These are phyloP conservation scores for Trichophyton rubrum DNA, from an alignment of 2,329 filamentous ascomycete species.

Conservation along the genomic window DNA sequence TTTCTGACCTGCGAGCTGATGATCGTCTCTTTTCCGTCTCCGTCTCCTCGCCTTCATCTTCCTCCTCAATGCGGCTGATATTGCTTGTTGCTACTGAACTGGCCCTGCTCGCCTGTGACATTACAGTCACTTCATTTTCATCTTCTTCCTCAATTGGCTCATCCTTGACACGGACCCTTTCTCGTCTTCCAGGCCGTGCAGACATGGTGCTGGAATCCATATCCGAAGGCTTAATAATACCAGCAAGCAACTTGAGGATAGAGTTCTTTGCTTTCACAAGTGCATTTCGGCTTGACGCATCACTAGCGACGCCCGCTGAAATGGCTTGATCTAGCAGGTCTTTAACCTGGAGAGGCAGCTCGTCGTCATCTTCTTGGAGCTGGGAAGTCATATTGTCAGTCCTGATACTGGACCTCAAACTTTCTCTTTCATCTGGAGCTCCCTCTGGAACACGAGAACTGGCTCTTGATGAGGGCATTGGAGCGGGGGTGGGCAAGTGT, in stretches of 20 bases:
- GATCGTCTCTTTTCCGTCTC: conserved; percentile 6
- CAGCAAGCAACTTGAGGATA: conserved; percentile 30
- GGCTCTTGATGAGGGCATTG: conserved; percentile 45
- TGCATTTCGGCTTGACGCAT: conserved; percentile 34
- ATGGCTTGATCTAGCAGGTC: conserved; percentile 48
- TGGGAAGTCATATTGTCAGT: conserved; percentile 26
- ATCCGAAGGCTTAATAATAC: not conserved
- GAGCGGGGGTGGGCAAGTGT: conserved; percentile 57
- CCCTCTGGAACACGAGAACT: conserved; percentile 38
- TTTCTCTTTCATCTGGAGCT: conserved; percentile 46
- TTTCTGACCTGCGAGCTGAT: conserved; percentile 5
- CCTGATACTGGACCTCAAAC: conserved; percentile 39
- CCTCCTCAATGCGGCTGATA: conserved; percentile 5
- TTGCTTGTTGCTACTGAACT: not conserved
- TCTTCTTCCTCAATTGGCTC: conserved; percentile 8
- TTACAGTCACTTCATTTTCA: not conserved
- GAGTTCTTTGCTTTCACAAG: conserved; percentile 36
- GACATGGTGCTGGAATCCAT: not conserved
- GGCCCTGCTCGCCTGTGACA: not conserved
- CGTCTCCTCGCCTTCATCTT: conserved; percentile 13
- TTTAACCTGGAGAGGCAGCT: conserved; percentile 42
- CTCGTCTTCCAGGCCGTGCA: not conserved
- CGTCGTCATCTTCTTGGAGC: conserved; percentile 39
- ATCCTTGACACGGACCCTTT: conserved; percentile 7
- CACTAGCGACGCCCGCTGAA: conserved; percentile 31